These are phyloP conservation scores for Phytophthora uliginosa DNA, from an alignment of 352 stramenopile genomes.

Conservation along the genomic window DNA sequence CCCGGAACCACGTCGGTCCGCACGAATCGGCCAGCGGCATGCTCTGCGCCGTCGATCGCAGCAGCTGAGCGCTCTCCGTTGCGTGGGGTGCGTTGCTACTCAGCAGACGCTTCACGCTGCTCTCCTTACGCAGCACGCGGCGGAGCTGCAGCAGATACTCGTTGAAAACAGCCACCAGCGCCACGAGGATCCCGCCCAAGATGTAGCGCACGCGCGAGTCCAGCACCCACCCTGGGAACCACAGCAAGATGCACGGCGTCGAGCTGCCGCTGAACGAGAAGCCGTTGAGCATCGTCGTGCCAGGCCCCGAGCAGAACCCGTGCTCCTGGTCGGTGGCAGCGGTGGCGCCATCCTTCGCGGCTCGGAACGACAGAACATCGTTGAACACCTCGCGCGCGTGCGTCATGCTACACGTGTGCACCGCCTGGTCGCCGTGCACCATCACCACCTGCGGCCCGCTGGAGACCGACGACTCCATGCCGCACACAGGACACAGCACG, in stretches of 20 bases:
- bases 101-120: slow-evolving; percentile 52
- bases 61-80: slow-evolving; percentile 50
- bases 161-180: slow-evolving; percentile 72
- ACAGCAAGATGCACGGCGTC: slow-evolving; percentile 72
- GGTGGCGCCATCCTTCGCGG: slow-evolving; percentile 11
- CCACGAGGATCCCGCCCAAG: slow-evolving; percentile 60
- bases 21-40: slow-evolving; percentile 46
- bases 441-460: slow-evolving; percentile 63
- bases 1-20: slow-evolving; percentile 67
- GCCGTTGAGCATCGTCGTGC: slow-evolving; percentile 83
- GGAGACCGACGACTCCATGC: slow-evolving; percentile 68
- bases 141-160: slow-evolving; percentile 81
- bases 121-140: slow-evolving; percentile 72
- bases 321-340: slow-evolving; percentile 7
- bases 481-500: slow-evolving; percentile 72
- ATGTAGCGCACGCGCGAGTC: slow-evolving; percentile 64
- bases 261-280: slow-evolving; percentile 59
- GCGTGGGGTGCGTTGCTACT: slow-evolving; percentile 22
- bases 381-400: slow-evolving; percentile 74
- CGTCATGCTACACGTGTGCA: slow-evolving; percentile 79
- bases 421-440: slow-evolving; percentile 62
- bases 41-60: slow-evolving; percentile 47
- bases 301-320: slow-evolving; percentile 65
- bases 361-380: slow-evolving; percentile 58
- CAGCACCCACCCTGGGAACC: slow-evolving; percentile 81